phyloP scores from a whole-genome alignment of 345 rosid genomes.

The Moricandia arvensis region DNA sequence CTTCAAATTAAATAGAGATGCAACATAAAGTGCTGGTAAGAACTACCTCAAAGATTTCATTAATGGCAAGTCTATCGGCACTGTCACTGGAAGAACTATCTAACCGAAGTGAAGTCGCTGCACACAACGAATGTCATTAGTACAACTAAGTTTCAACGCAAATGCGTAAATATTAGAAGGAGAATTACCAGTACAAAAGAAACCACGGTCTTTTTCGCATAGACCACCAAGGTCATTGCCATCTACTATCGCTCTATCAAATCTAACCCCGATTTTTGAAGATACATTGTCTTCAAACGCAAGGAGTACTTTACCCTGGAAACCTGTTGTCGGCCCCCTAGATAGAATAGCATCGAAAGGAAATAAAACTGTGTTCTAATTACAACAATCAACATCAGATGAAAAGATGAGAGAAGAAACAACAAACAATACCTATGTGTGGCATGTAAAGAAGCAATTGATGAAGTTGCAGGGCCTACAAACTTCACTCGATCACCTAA shows the following conservation, averaged over 20 bases:
- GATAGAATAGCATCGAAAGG: constrained; percentile 6
- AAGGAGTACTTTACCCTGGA: constrained; percentile 85
- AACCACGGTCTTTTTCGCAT: constrained; percentile 87
- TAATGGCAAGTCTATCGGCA: constrained; percentile 66
- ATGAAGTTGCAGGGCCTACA: constrained; percentile 49
- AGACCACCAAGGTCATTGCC: constrained; percentile 92
- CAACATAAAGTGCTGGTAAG: constrained; percentile 2
- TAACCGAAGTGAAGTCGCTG: constrained; percentile 80
- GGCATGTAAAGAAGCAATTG: constrained; percentile 48
- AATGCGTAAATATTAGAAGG: not conserved
- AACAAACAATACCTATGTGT: constrained; percentile 46
- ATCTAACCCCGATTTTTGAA: constrained; percentile 92
- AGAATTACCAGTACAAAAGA: constrained; percentile 76
- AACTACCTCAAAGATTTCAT: constrained; percentile 84
- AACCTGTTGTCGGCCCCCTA: constrained; percentile 79
- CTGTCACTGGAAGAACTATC: constrained; percentile 77
- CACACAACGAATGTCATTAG: constrained; percentile 14
- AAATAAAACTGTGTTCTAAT: not conserved
- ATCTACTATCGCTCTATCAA: constrained; percentile 72
- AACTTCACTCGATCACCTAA: constrained; percentile 92
- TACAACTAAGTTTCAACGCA: constrained; percentile 2
- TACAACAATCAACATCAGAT: constrained; percentile 3
- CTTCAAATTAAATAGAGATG: constrained; percentile 1
- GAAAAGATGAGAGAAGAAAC: constrained; percentile 14
- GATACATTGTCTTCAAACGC: constrained; percentile 81